A percentile compares a stretch with the other conserved stretches of the same genome.
phyloP scores from a whole-genome alignment of 2,329 filamentous ascomycete species.

The Aureobasidium lini region DNA sequence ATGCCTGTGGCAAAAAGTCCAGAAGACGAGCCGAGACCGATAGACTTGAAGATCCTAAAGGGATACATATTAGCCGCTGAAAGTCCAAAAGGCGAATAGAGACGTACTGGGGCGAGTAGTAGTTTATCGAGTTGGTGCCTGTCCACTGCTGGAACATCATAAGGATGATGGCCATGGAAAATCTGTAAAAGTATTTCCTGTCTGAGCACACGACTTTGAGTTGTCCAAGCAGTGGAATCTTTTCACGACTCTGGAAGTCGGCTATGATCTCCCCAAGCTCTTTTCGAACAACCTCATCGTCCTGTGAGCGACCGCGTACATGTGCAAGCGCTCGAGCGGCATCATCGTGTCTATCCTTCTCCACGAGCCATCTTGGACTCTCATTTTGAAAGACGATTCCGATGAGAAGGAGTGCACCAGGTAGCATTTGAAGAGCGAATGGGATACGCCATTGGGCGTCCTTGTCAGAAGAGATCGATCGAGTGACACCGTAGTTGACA shows the following conservation, averaged over 20 bases:
- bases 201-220: slow-evolving; percentile 31
- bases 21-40: slow-evolving; percentile 34
- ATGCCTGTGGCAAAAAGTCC: slow-evolving; percentile 40
- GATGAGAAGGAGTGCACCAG: slow-evolving; percentile 42
- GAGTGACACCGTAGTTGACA: slow-evolving; percentile 45
- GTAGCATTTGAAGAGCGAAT: slow-evolving; percentile 46
- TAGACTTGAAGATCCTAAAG: slow-evolving; percentile 37
- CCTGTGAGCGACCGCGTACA: slow-evolving; percentile 30
- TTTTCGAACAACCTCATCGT: slow-evolving; percentile 30
- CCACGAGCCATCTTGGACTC: slow-evolving; percentile 48
- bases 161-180: slow-evolving; percentile 34
- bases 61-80: slow-evolving; percentile 33
- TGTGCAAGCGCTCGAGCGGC: slow-evolving; percentile 35
- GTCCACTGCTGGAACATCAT: slow-evolving; percentile 39
- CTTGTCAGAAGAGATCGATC: slow-evolving; percentile 35
- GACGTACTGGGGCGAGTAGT: slow-evolving; percentile 18
- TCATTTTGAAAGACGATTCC: slow-evolving; percentile 47
- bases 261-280: slow-evolving; percentile 17
- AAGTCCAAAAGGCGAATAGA: slow-evolving; percentile 17
- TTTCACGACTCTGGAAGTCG: slow-evolving; percentile 37
- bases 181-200: slow-evolving; percentile 34
- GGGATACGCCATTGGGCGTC: slow-evolving; percentile 48
- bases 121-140: slow-evolving; percentile 26
- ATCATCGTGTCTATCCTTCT: slow-evolving; percentile 40
- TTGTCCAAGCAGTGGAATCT: slow-evolving; percentile 32